Base-by-base conservation (phyloP, 2,329 filamentous ascomycete species). In the Penicillium sp. region DNA sequence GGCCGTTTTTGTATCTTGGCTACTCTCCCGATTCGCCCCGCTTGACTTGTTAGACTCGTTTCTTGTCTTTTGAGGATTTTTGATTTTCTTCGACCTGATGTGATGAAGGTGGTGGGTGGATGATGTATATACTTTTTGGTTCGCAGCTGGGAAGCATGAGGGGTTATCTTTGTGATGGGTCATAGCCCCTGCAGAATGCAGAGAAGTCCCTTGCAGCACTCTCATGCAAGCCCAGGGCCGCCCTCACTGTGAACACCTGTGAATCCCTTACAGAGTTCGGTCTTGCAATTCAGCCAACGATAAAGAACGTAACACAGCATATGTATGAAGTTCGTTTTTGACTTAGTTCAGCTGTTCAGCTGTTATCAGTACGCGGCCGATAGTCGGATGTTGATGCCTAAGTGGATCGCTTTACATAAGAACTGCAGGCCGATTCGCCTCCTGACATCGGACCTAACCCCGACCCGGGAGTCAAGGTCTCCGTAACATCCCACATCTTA, bases 401-500 rank as follows among this genome's bases (percentile, higher is more conserved):
- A 33, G 31, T 33, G 31, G 31, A 33, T 14, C 31, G 5, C 6
- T 11, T 33, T 13, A 33, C 31, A 31, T 31, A 31, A 31, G 29
- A 11, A 29, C 9, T 29, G 29, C 10, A 42, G n/a, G 9, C 19
- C 11, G 19, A 42, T 42, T 42, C 13, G 39, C 39, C 39, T 42
- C 39, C 19, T 42, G n/a, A 11, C 9, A 13, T 21, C 19, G 39
- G 11, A 37, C n/a, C 9, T n/a, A 8, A n/a, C 16, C 35, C 11
- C 39, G 33, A 23, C 27, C 33, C 33, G 47, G 13, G 19, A 27
- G 16, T 42, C 33, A 6, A 6, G 19, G 19, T 39, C 33, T 50
- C 33, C 47, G 31, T 25, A 7, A 21, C 47, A 50, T 39, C 29
- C 47, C 48, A 50, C 48, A 50, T 50, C 48, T 50, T 50, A 50